A percentile compares a stretch with the other conserved stretches of the same genome.
Evolutionary conservation across 495 filamentous ascomycete genomes (phyloP).

Genomic region (Pyrenula aspistea): DNA sequence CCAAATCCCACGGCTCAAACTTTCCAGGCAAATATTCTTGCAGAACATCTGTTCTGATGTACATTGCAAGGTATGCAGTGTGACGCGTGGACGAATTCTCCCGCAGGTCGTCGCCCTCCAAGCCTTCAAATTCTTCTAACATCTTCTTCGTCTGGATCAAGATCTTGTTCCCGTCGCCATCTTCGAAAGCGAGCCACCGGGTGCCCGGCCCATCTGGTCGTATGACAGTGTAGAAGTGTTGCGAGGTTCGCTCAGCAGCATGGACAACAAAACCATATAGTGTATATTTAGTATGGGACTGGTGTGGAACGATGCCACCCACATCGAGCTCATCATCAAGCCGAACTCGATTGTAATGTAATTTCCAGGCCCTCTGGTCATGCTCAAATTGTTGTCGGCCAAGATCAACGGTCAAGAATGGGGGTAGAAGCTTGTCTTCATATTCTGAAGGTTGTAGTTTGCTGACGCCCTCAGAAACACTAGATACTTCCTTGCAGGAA

Average conservation of each 20-base stretch:
- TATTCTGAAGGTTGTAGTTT: not conserved
- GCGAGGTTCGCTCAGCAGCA: conserved; percentile 45
- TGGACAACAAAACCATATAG: conserved; percentile 54
- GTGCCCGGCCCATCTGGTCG: conserved; percentile 43
- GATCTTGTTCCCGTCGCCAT: conserved; percentile 42
- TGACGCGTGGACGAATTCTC: conserved; percentile 36
- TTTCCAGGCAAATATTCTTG: conserved; percentile 28
- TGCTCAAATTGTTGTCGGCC: conserved; percentile 43
- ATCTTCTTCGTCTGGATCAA: conserved; percentile 45
- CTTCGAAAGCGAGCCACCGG: conserved; percentile 49
- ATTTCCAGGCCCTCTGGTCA: conserved; percentile 40
- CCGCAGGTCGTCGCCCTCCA: conserved; percentile 20
- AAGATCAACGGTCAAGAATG: conserved; percentile 46
- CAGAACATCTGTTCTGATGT: conserved; percentile 42
- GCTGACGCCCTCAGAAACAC: not conserved
- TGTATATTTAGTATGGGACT: conserved; percentile 32
- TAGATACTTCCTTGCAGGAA: not conserved
- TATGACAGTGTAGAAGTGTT: conserved; percentile 49
- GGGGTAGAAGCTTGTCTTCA: conserved; percentile 24
- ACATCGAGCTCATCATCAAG: conserved; percentile 42
- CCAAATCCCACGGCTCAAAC: conserved; percentile 28
- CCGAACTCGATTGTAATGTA: conserved; percentile 42
- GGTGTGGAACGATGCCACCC: conserved; percentile 19
- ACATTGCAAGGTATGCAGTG: conserved; percentile 48
- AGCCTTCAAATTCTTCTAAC: conserved; percentile 41